A percentile compares a stretch with the other conserved stretches of the same genome.
phyloP scores from a whole-genome alignment of 176 grass and related monocot genomes.

The Zizania latifolia region DNA sequence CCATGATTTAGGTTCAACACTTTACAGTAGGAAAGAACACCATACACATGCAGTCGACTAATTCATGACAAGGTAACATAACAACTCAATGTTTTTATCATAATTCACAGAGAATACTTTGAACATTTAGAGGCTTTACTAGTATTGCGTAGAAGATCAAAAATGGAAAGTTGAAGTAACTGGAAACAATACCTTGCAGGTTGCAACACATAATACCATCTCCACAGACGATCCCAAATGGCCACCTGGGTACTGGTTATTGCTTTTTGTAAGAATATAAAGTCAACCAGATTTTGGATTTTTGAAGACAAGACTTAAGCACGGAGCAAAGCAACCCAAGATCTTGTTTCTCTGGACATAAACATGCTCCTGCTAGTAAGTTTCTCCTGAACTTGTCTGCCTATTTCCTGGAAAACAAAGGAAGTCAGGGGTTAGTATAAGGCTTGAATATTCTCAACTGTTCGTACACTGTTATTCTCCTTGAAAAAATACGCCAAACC shows the following conservation, averaged over 20 bases:
- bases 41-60: too few relatives aligned
- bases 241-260: conserved; percentile 8
- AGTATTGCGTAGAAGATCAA: not conserved
- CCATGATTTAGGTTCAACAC: too few relatives aligned
- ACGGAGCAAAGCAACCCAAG: conserved; percentile 39
- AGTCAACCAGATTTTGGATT: conserved; percentile 49
- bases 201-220: not conserved
- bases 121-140: not conserved
- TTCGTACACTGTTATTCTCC: not conserved
- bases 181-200: not conserved
- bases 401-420: conserved; percentile 48
- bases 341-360: conserved; percentile 41
- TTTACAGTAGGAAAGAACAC: too few relatives aligned
- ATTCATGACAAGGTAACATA: too few relatives aligned
- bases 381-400: conserved; percentile 59
- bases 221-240: conserved; percentile 32
- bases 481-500: not conserved
- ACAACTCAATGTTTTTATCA: too few relatives aligned
- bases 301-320: conserved; percentile 40
- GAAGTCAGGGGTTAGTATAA: conserved; percentile 29
- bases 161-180: not conserved
- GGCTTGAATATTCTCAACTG: conserved; percentile 41
- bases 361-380: conserved; percentile 37
- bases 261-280: conserved; percentile 29
- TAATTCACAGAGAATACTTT: not conserved